phyloP scores from a whole-genome alignment of 352 stramenopile genomes.

The Aphanomyces stellatus region DNA sequence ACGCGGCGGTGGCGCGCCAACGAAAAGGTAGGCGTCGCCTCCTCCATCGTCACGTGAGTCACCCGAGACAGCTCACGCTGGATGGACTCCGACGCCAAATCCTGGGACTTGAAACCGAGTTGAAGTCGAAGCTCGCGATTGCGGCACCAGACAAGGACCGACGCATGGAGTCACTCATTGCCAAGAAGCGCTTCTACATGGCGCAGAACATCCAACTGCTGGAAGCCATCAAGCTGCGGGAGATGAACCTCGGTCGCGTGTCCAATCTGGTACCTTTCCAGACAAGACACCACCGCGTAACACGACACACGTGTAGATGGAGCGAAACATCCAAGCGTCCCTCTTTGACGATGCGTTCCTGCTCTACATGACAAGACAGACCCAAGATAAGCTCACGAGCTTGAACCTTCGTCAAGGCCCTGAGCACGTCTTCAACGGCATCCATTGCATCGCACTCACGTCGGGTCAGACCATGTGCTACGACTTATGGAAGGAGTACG shows the following conservation, averaged over 20 bases:
- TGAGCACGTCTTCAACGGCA: not conserved
- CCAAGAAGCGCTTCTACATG: not conserved
- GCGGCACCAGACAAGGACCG: not conserved
- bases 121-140: not conserved
- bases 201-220: not conserved
- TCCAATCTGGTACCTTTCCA: not conserved
- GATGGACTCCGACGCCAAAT: not conserved
- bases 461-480: not conserved
- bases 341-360: conserved; percentile 10
- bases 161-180: not conserved
- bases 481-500: conserved; percentile 1
- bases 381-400: too few relatives aligned
- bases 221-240: not conserved
- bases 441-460: not conserved
- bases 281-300: too few relatives aligned
- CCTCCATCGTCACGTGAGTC: too few relatives aligned
- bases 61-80: not conserved
- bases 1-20: not conserved
- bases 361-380: not conserved
- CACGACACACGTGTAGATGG: too few relatives aligned
- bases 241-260: not conserved
- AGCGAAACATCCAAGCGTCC: not conserved
- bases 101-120: not conserved
- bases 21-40: not conserved
- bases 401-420: too few relatives aligned